Evolutionary conservation across 768 basidiomycete genomes (phyloP), one percentile per base, ranked within the genome.

Genomic region (Macrocybe gigantea): DNA sequence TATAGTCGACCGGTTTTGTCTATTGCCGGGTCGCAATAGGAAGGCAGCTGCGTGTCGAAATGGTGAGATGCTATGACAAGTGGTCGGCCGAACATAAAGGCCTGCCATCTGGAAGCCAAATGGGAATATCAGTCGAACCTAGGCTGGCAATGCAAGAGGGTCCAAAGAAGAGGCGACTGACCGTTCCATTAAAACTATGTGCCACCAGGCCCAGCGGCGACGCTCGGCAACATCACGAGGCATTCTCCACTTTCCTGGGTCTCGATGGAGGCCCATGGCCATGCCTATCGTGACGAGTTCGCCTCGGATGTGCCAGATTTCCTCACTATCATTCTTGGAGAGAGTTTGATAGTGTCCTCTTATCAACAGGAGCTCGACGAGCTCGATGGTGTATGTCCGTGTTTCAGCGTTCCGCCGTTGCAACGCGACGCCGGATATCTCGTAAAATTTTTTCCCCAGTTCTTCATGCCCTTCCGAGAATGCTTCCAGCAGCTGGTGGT

Each of bases 201-300:
- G 87, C 89, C 89, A 92, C 89, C 89, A 92, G 6, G 87, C 86
- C 89, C 89, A 91, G 46, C 89, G 72, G 44, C 90, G 72, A 49
- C 89, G 75, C 61, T 91, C 89, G 33, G 86, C 83, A 7, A 82
- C 66, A 49, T 81, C 81, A 49, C 74, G 73, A 43, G 75, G 78
- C 74, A 88, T 83, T 51, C 77, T 75, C 75, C 82, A 88, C 60
- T 82, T 82, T 38, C 78, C 81, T n/a, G 89, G 89, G 64, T 92
- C 90, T 13, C 90, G 80, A 64, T 92, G 89, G 6, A 92, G 67
- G 7, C 90, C 90, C 82, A 92, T 83, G 9, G 88, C 89, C 54
- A 80, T 84, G 6, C 75, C 86, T 49, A 89, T 82, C 29, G 80
- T 80, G 33, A 89, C 67, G 11, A 91, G 68, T 56, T 90, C 85